These are phyloP conservation scores for Comarum palustre DNA, from an alignment of 306 rosid genomes.

Conservation along the genomic window DNA sequence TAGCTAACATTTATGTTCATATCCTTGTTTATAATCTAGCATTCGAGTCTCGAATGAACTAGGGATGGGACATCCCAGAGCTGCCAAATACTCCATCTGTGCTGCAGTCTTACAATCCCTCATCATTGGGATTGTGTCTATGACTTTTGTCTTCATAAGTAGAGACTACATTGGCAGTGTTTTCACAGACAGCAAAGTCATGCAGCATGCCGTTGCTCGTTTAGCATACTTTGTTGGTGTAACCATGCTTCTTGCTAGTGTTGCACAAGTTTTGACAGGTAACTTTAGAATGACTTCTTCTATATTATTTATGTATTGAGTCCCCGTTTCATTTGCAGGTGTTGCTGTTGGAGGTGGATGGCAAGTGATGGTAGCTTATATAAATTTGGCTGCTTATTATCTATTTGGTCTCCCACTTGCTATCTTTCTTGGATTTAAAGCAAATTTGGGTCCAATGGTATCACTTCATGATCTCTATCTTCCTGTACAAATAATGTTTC, in stretches of 20 bases:
- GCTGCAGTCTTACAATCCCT: constrained; percentile 35
- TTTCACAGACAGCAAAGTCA: constrained; percentile 15
- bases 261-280: constrained; percentile 33
- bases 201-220: constrained; percentile 9
- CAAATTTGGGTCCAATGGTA: constrained; percentile 36
- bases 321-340: constrained; percentile 21
- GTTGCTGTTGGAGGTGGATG: constrained; percentile 53
- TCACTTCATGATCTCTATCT: neutral
- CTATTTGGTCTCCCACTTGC: constrained; percentile 52
- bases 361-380: constrained; percentile 56
- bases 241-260: constrained; percentile 19
- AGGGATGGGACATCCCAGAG: constrained; percentile 47
- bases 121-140: constrained; percentile 26
- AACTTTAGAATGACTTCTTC: neutral
- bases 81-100: constrained; percentile 37
- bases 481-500: neutral
- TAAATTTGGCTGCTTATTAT: constrained; percentile 51
- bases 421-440: constrained; percentile 32
- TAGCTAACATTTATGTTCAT: neutral
- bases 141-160: constrained; percentile 10
- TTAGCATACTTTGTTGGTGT: constrained; percentile 21
- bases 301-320: neutral
- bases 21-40: constrained; percentile 10
- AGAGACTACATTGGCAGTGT: constrained; percentile 13
- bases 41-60: constrained; percentile 45